Conservation (phyloP, 352 stramenopile genomes). For the Globisporangium nunn region DNA sequence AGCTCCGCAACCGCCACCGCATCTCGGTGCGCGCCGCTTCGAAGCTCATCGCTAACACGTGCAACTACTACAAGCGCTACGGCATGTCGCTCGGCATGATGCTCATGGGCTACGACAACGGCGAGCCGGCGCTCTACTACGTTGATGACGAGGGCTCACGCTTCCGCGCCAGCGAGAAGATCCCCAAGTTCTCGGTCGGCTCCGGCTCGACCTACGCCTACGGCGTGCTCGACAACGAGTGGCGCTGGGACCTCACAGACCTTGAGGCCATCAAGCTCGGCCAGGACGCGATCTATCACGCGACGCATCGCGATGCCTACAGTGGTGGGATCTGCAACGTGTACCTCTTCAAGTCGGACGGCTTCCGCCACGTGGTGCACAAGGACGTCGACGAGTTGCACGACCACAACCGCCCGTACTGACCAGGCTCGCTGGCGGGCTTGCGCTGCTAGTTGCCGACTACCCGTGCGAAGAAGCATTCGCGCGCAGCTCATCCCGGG, state of each 20-base stretch:
- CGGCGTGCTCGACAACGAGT: slow-evolving; percentile 97
- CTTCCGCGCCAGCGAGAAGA: slow-evolving; percentile 91
- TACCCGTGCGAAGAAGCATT: no score
- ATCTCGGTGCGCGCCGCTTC: slow-evolving; percentile 98
- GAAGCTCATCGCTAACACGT: slow-evolving; percentile 99
- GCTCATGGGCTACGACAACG: slow-evolving; percentile 99
- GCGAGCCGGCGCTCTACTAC: slow-evolving; percentile 98
- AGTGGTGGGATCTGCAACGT: slow-evolving; percentile 95
- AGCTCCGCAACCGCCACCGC: slow-evolving; percentile 98
- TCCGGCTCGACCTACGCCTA: slow-evolving; percentile 99
- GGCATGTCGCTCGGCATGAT: slow-evolving; percentile 98
- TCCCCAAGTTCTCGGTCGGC: slow-evolving; percentile 97
- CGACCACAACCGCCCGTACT: slow-evolving; percentile 74
- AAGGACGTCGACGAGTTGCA: slow-evolving; percentile 99
- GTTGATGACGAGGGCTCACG: slow-evolving; percentile 99
- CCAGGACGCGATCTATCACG: slow-evolving; percentile 99
- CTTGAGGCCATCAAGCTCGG: slow-evolving; percentile 99
- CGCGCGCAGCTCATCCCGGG: no score
- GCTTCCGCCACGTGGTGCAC: slow-evolving; percentile 94
- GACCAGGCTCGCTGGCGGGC: slow-evolving; percentile 4
- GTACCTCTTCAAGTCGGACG: slow-evolving; percentile 97
- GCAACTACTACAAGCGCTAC: slow-evolving; percentile 93
- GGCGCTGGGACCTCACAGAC: slow-evolving; percentile 94
- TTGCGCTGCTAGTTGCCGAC: no score
- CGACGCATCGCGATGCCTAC: slow-evolving; percentile 98